Base-by-base conservation (phyloP, 192 early-diverging fungal species). In the Linnemannia elongata region DNA sequence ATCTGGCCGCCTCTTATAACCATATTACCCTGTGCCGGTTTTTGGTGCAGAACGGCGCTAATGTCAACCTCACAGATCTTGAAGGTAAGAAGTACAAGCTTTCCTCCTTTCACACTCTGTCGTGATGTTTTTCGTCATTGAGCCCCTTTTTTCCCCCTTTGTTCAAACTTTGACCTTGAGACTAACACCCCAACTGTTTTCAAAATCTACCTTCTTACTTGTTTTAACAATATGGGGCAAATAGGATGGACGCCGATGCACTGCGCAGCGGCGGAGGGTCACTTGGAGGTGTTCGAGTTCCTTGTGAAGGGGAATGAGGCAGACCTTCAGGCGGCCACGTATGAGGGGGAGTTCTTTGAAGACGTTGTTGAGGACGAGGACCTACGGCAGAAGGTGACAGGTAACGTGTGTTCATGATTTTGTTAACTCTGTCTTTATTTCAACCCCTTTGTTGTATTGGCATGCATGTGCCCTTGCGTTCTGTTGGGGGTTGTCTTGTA, bases 221-320 rank as follows among this genome's bases (percentile, higher is more conserved):
- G 13, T 36, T 22, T 22, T 2, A 70, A 41, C 27, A 39, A 41
- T 42, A 39, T 17, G 17, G 15, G 3, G 30, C 13, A 13, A 6
- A 17, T 91, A 89, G 93, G 93, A 13, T 95, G 93, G 93, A 93
- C 94, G 5, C 94, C 94, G 3, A 83, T 95, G 76, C 94, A 95
- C 72, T 94, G 93, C 81, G 94, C 94, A 15, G 89, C 90, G 63
- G 94, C 94, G 0, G 94, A 94, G 79, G 93, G 93, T 2, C 92
- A 94, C 69, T 71, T 92, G 38, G 88, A 86, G 1, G 88, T 93
- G 27, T 81, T 95, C 57, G 77, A 74, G 69, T 74, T 91, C 49
- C 82, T 94, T 68, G 88, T 76, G 24, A 60, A 68, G 15, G 36
- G 71, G 6, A 82, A 82, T 18, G 75, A 79, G 27, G 82, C 79